Evolutionary conservation across 1,139 yeast species (phyloP).

Genomic region (Geotrichum phurueaensis): DNA sequence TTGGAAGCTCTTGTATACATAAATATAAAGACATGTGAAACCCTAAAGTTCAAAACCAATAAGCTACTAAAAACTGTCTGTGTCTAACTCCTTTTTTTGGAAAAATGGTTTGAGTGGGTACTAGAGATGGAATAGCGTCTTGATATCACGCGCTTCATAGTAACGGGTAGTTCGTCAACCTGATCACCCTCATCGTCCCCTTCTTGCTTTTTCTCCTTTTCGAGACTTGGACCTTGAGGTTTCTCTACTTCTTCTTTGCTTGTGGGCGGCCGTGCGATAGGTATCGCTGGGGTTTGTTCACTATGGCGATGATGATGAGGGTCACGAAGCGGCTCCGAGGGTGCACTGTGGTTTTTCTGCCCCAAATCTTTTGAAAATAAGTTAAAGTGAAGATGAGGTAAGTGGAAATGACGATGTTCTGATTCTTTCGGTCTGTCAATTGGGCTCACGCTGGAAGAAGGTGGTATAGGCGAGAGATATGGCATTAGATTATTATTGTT

Average conservation of each 20-base stretch:
- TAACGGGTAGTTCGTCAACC: constrained; percentile 26
- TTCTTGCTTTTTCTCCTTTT: not conserved
- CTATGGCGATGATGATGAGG: not conserved
- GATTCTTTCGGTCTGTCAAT: not conserved
- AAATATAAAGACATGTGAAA: no score
- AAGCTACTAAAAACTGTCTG: not conserved
- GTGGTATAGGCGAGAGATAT: not conserved
- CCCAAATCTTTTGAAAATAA: not conserved
- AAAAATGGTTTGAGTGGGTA: not conserved
- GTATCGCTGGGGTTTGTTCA: not conserved
- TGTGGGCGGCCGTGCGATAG: not conserved
- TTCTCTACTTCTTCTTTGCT: not conserved
- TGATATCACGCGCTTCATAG: constrained; percentile 21
- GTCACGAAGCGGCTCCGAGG: not conserved
- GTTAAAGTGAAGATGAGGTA: not conserved
- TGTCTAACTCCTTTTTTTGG: not conserved
- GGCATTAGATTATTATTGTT: not conserved
- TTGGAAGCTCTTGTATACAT: no score
- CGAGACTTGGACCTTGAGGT: not conserved
- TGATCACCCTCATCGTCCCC: not conserved
- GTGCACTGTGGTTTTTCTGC: not conserved
- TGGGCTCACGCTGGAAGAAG: not conserved
- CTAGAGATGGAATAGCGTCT: constrained; percentile 14
- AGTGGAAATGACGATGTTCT: not conserved
- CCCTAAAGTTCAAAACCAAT: not conserved